phyloP scores from a whole-genome alignment of 805 yeast genomes.

The Yarrowia hollandica region DNA sequence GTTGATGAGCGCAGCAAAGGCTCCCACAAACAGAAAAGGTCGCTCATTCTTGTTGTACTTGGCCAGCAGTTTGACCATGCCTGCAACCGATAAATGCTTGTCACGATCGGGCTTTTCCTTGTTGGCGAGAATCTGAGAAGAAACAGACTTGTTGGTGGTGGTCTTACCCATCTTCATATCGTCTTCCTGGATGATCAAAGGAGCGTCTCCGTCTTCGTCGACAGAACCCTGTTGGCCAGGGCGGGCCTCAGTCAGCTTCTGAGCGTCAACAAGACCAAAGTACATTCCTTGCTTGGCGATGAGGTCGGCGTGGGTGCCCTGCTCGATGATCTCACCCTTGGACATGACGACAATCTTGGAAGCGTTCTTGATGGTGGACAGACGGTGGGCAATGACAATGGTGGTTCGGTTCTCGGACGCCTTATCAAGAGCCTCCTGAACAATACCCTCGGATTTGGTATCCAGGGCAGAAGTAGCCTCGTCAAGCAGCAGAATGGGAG shows the following conservation, averaged over 20 bases:
- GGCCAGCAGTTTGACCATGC: slow-evolving; percentile 34
- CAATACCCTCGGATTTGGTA: slow-evolving; percentile 48
- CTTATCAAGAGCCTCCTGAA: slow-evolving; percentile 45
- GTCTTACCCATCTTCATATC: slow-evolving; percentile 22
- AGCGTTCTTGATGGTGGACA: slow-evolving; percentile 58
- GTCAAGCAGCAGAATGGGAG: slow-evolving; percentile 58
- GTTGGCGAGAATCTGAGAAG: slow-evolving; percentile 31
- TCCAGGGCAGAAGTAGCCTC: slow-evolving; percentile 67
- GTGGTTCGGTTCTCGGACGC: slow-evolving; percentile 48
- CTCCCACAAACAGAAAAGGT: slow-evolving; percentile 36
- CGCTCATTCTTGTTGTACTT: slow-evolving; percentile 37
- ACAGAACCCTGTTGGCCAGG: slow-evolving; percentile 30
- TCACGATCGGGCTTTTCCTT: slow-evolving; percentile 17
- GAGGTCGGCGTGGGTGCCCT: slow-evolving; percentile 46
- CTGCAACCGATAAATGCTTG: slow-evolving; percentile 13
- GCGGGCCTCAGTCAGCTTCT: slow-evolving; percentile 36
- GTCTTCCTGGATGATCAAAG: slow-evolving; percentile 29
- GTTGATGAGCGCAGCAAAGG: slow-evolving; percentile 36
- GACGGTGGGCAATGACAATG: slow-evolving; percentile 58
- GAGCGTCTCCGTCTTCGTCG: not conserved
- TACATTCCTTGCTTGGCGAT: slow-evolving; percentile 39
- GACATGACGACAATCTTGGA: slow-evolving; percentile 54
- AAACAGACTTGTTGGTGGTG: slow-evolving; percentile 33
- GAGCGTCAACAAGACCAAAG: slow-evolving; percentile 43
- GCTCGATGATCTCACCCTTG: slow-evolving; percentile 53